Evolutionary conservation across 352 stramenopile genomes (phyloP), one percentile per base, ranked within the genome.

Genomic region (Phytophthora macrochlamydospora): DNA sequence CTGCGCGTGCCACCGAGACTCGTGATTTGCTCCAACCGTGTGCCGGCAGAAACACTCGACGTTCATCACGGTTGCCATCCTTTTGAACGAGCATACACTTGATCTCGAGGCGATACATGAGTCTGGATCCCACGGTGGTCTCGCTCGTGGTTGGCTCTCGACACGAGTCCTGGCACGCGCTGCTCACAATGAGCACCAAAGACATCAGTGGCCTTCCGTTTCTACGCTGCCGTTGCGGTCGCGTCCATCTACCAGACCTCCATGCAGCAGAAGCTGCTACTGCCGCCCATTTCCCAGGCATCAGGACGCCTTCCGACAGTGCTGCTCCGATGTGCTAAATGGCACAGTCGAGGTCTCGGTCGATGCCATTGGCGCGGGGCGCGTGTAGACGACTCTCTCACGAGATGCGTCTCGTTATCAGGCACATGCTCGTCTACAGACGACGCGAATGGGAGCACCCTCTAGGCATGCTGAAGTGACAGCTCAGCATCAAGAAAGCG

Each of bases 11-110:
- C 65, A 44, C 65, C 43, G 35, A 37, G 9, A 48, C 12, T 50
- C 33, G 48, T 69, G 65, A 73, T 73, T 73, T 62, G 65, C 43
- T 69, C 42, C 42, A 35, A 46, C 49, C 65, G 53, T 59, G 54
- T 69, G 65, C 31, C 31, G 5, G 7, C 24, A 40, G 11, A n/a
- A 13, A 40, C 49, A 14, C 38, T 57, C 18, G 38, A 8, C 46
- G 46, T 55, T 62, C 58, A 67, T 71, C 51, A 48, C 65, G 30
- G 14, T 8, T 50, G 40, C 31, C 18, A 45, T 14, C 32, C 53
- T 11, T 56, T 18, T 46, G 62, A 63, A 49, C 48, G 44, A 69
- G 54, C 54, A 61, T 69, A 42, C 65, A 58, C 48, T 65, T 73
- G 53, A 51, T 62, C 46, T 61, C 35, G 42, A 24, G 18, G 51